Evolutionary conservation across 805 yeast species (phyloP).

Genomic region (Spathaspora passalidarum): DNA sequence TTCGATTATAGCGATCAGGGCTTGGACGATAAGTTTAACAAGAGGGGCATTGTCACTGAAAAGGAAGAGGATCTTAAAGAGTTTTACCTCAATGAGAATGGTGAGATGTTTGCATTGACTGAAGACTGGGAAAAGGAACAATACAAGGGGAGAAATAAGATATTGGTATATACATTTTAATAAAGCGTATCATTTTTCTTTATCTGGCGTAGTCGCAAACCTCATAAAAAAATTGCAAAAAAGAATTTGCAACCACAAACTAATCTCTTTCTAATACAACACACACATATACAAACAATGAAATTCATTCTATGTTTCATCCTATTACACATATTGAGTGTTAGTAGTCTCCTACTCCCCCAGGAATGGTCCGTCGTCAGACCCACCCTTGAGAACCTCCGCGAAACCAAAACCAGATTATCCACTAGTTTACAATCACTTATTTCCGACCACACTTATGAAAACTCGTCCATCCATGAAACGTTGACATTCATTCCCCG

Average conservation of each 20-base stretch:
- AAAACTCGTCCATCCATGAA: neutral
- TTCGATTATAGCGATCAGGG: constrained; percentile 28
- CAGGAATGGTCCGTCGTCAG: constrained; percentile 6
- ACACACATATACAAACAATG: neutral
- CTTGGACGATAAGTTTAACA: constrained; percentile 12
- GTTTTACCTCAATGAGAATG: constrained; percentile 25
- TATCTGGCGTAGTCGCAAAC: neutral
- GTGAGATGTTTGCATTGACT: constrained; percentile 28
- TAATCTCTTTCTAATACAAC: no score
- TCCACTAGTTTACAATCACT: constrained; percentile 3
- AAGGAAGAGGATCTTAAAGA: constrained; percentile 18
- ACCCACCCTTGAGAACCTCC: constrained; percentile 5
- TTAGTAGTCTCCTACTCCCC: constrained; percentile 7
- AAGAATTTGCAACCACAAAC: neutral
- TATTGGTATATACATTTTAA: constrained; percentile 27
- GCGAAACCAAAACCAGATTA: constrained; percentile 6
- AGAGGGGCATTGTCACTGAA: constrained; percentile 2
- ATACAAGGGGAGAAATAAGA: constrained; percentile 20
- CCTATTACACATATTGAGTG: neutral
- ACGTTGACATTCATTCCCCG: constrained; percentile 7
- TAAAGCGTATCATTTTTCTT: no score
- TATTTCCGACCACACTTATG: neutral
- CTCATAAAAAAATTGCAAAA: neutral
- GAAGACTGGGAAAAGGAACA: constrained; percentile 13
- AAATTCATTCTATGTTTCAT: neutral